Conservation (phyloP, 208 protist species). For the Trypanosoma caninum region DNA sequence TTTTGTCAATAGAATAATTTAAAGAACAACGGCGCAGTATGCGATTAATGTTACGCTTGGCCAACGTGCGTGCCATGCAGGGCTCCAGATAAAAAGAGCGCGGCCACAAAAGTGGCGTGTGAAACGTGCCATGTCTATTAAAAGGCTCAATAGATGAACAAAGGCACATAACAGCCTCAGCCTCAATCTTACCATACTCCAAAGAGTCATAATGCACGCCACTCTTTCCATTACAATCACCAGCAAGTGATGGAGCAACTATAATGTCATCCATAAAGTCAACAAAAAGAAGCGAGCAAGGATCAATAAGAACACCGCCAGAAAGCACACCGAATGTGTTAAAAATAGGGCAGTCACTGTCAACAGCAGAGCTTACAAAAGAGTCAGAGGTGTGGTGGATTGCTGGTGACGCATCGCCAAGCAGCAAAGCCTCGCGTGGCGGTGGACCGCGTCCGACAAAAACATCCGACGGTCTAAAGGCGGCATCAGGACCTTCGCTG, state of each 20-base stretch:
- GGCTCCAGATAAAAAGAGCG: not conserved
- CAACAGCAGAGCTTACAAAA: not conserved
- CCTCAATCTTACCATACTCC: conserved; percentile 13
- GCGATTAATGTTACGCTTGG: not conserved
- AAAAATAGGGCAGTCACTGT: conserved; percentile 48
- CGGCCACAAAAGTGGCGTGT: conserved; percentile 25
- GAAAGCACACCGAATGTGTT: conserved; percentile 61
- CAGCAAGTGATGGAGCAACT: conserved; percentile 18
- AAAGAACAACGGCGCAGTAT: conserved; percentile 1
- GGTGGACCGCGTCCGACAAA: conserved; percentile 46
- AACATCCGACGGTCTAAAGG: conserved; percentile 61
- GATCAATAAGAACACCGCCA: conserved; percentile 60
- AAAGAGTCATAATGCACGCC: conserved; percentile 8
- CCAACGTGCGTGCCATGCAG: not conserved
- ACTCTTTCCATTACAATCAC: conserved; percentile 5
- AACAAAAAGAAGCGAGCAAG: conserved; percentile 24
- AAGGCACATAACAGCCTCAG: conserved; percentile 18
- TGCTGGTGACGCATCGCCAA: not conserved
- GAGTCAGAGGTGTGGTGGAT: conserved; percentile 1
- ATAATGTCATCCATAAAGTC: conserved; percentile 44
- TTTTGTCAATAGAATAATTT: not conserved
- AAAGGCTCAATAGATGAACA: conserved; percentile 30
- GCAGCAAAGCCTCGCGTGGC: not conserved
- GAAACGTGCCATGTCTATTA: conserved; percentile 8
- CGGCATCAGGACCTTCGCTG: conserved; percentile 37